phyloP scores from a whole-genome alignment of 192 early-diverging fungal genomes.

The Kickxella alabastrina region DNA sequence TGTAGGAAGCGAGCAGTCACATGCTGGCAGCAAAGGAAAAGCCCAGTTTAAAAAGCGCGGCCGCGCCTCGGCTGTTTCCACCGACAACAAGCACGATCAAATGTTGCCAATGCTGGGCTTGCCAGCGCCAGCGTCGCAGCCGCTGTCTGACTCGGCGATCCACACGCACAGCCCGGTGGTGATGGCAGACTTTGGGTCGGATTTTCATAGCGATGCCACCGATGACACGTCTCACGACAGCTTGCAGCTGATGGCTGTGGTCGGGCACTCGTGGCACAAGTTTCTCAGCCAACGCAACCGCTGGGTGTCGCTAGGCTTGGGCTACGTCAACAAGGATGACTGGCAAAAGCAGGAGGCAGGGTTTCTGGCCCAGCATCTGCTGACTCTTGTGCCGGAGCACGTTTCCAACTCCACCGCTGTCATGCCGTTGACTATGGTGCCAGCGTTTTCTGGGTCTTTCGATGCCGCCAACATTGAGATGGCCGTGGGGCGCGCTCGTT shows the following conservation, averaged over 20 bases:
- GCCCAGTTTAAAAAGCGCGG: neutral
- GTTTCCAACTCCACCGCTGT: neutral
- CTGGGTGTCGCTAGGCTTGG: conserved; percentile 38
- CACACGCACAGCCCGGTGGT: conserved; percentile 20
- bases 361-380: conserved; percentile 29
- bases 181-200: conserved; percentile 30
- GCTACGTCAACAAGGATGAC: conserved; percentile 33
- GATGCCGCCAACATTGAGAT: conserved; percentile 35
- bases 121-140: conserved; percentile 10
- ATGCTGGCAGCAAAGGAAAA: neutral
- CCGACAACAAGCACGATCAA: neutral
- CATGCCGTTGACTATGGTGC: conserved; percentile 21
- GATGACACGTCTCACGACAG: conserved; percentile 15
- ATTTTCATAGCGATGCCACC: conserved; percentile 13
- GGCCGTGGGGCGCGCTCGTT: conserved; percentile 14
- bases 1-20: neutral
- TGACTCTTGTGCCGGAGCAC: conserved; percentile 24
- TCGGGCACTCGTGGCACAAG: conserved; percentile 47
- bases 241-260: conserved; percentile 23
- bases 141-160: conserved; percentile 9
- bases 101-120: too few relatives aligned
- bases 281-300: conserved; percentile 34
- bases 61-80: neutral
- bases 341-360: conserved; percentile 31
- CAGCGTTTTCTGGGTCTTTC: conserved; percentile 23